Percentiles rank a stretch among this genome's conserved stretches.
Conservation (phyloP, 2,329 filamentous ascomycete genomes). For the Fonsecaea monophora region DNA sequence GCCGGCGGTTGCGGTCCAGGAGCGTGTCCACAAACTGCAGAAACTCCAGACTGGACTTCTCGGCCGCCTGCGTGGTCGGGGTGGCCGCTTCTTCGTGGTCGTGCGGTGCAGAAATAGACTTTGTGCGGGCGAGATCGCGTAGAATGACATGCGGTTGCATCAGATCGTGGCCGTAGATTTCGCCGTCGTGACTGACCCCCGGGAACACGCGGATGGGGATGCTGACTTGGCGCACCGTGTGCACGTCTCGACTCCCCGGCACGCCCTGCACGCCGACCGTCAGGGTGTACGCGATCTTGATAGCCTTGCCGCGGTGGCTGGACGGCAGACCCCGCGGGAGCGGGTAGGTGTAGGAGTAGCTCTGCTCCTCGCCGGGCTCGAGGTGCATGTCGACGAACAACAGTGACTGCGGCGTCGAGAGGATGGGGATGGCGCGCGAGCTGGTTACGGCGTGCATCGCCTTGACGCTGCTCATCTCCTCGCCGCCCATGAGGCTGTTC, state of each 20-base stretch:
- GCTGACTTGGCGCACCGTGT: slow-evolving; percentile 84
- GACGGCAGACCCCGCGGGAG: slow-evolving; percentile 90
- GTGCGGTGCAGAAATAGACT: slow-evolving; percentile 55
- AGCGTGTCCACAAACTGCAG: slow-evolving; percentile 38
- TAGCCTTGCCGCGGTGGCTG: slow-evolving; percentile 86
- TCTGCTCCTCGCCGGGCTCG: slow-evolving; percentile 84
- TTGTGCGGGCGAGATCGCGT: slow-evolving; percentile 77
- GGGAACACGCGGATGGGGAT: slow-evolving; percentile 92
- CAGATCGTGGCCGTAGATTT: slow-evolving; percentile 89
- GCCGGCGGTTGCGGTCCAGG: slow-evolving; percentile 36
- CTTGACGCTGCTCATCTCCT: slow-evolving; percentile 89
- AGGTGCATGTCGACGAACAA: slow-evolving; percentile 92
- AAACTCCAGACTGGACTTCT: slow-evolving; percentile 70
- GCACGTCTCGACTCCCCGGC: slow-evolving; percentile 77
- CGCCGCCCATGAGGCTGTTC: slow-evolving; percentile 82
- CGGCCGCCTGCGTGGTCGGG: slow-evolving; percentile 56
- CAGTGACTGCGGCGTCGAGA: slow-evolving; percentile 95
- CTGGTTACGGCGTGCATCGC: slow-evolving; percentile 91
- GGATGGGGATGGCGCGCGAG: slow-evolving; percentile 83
- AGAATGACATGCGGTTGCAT: slow-evolving; percentile 93
- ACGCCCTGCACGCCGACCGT: slow-evolving; percentile 90
- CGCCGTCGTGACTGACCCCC: slow-evolving; percentile 86
- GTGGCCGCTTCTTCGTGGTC: slow-evolving; percentile 50
- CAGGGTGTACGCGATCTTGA: slow-evolving; percentile 89
- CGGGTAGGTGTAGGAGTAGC: slow-evolving; percentile 84